Base-by-base conservation (phyloP, 2,329 filamentous ascomycete species). In the Bertia moriformis region DNA sequence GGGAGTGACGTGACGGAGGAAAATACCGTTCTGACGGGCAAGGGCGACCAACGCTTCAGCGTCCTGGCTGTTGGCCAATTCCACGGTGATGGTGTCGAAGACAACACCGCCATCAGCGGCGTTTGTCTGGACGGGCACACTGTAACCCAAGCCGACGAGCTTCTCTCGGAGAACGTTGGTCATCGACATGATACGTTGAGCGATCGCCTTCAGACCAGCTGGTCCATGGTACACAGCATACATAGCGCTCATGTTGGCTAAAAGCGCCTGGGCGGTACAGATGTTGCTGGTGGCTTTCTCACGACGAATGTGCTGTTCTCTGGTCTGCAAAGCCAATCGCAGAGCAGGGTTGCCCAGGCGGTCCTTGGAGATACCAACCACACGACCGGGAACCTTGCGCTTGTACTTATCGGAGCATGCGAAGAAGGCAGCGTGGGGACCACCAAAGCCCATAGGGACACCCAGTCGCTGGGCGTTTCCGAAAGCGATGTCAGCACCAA, bases 221-320 rank as follows among this genome's bases (percentile, higher is more conserved):
- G 89, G 89, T 3, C 89, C 89, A 55, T 96, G 89, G 58, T 95
- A 96, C 40, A 95, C 70, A 39, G 87, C 88, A 54, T 94, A 96
- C 64, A 95, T 81, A 40, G 88, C 86, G 48, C 78, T 89, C 85
- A 95, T 95, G 59, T 96, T 96, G 27, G 89, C 89, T 39, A 95
- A 67, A 18, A 96, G 65, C 5, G 89, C 89, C 61, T 96, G 89
- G 1, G 89, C 88, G 1, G 89, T 96, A 65, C 89, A 96, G 43
- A 95, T 88, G 54, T 96, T 96, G 66, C 87, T 94, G 2, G 89
- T 96, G 1, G 89, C 89, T 70, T 95, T 95, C 58, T 96, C 89
- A 52, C 89, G 75, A 46, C 89, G 75, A 55, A 96, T 95, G 57
- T 96, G 89, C 64, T 96, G 89, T 62, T 96, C 89, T 49, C 89